Evolutionary conservation across 345 rosid genomes (phyloP), one percentile per base, ranked within the genome.

Genomic region (Kandelia obovata): DNA sequence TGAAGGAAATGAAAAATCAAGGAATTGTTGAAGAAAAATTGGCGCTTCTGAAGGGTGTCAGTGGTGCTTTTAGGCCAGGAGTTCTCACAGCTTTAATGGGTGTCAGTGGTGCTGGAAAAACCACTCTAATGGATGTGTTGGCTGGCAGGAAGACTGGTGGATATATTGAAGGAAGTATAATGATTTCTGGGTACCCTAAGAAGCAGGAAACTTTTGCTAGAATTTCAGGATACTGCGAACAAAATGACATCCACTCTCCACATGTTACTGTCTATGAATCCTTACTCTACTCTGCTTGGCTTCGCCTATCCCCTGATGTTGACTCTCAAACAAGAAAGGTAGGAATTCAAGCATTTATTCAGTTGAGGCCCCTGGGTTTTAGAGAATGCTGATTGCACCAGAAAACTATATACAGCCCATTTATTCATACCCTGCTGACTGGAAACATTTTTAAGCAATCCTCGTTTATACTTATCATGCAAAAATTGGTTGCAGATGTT

Each of bases 141-240:
- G 94, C 97, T 28, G 97, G 97, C 57, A 81, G 97, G 70, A 91
- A 91, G 79, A 87, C 90, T 32, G 90, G 90, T 43, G 94, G 96
- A 30, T 87, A 86, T 61, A 84, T 87, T 7, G 88, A 85, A 17
- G 96, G 96, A 11, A 73, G 72, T 67, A 84, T 91, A 65, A 81
- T 71, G 37, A 74, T 91, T 67, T 91, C 96, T 4, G 96, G 96
- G 30, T 87, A 79, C 67, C 90, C 86, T 0, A 91, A 88, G 81
- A 88, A 84, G 19, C 95, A 91, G 82, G 85, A 85, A 75, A 88
- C 92, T 61, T 91, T 88, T 74, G 95, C 96, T 59, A 84, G 96
- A 65, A 85, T 90, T 69, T 79, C 91, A 1, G 93, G 96, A 43
- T 88, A 90, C 55, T 90, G 96, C 51, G 93, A 88, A 67, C 91